These are phyloP conservation scores for Barnettozyma pratensis DNA, from an alignment of 805 yeast species.

Conservation along the genomic window DNA sequence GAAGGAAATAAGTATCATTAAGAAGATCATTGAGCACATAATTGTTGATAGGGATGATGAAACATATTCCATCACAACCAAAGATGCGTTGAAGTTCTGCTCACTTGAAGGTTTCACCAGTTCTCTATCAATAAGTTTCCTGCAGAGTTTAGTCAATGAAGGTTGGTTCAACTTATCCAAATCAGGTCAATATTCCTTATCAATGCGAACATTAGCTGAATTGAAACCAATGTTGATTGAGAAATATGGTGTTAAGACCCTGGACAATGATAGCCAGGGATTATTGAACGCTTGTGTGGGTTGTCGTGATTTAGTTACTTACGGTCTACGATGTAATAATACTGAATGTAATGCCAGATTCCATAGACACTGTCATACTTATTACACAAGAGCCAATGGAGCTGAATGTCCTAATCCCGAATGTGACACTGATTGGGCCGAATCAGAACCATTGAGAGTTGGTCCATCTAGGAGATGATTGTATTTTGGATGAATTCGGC, in stretches of 20 bases:
- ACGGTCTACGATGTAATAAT: conserved; percentile 40
- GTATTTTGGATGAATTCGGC: conserved; percentile 41
- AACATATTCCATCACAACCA: conserved; percentile 31
- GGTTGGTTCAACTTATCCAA: conserved; percentile 47
- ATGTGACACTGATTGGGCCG: conserved; percentile 22
- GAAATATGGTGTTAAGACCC: conserved; percentile 32
- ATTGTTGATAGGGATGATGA: conserved; percentile 20
- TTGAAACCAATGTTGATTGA: conserved; percentile 39
- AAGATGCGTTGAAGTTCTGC: conserved; percentile 16
- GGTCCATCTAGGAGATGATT: neutral
- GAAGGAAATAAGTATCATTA: conserved; percentile 37
- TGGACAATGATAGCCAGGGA: conserved; percentile 27
- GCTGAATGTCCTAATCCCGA: conserved; percentile 29
- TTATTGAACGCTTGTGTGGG: conserved; percentile 39
- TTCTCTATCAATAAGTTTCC: conserved; percentile 36
- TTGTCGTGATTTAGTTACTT: conserved; percentile 48
- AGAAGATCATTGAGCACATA: conserved; percentile 35
- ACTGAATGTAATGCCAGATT: conserved; percentile 34
- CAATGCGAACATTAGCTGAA: conserved; percentile 42
- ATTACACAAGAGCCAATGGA: conserved; percentile 32
- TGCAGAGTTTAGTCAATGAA: conserved; percentile 37
- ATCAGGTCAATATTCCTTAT: conserved; percentile 31
- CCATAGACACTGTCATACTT: conserved; percentile 43
- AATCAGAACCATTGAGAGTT: conserved; percentile 14
- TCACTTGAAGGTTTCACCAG: conserved; percentile 26